A percentile compares a stretch with the other conserved stretches of the same genome.
Evolutionary conservation across 345 rosid genomes (phyloP).

Genomic region (Salix purpurea): DNA sequence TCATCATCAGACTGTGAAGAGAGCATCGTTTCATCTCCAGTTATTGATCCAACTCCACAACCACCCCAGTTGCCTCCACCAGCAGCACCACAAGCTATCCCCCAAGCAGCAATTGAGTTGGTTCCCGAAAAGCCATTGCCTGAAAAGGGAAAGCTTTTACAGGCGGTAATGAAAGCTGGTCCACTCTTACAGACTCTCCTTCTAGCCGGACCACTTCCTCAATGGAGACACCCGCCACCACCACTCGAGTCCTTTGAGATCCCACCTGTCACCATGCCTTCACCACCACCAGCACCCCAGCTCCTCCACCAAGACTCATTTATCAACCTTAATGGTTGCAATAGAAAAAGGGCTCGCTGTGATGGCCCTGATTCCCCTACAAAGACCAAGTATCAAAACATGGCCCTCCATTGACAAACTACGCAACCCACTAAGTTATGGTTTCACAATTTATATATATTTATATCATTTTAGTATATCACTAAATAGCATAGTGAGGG

Average conservation of each 20-base stretch:
- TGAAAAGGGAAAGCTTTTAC: conserved; percentile 91
- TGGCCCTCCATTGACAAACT: conserved; percentile 59
- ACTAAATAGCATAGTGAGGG: conserved; percentile 21
- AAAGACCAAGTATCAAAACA: conserved; percentile 60
- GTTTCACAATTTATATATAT: conserved; percentile 2
- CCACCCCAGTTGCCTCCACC: conserved; percentile 8
- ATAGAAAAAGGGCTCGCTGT: conserved; percentile 57
- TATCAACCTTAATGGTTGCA: conserved; percentile 20
- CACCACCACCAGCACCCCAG: conserved; percentile 43
- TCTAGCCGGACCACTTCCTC: conserved; percentile 91
- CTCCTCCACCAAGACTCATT: conserved; percentile 47
- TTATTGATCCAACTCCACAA: conserved; percentile 39
- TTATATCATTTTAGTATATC: conserved; percentile 26
- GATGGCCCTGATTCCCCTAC: conserved; percentile 53
- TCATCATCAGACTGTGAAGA: conserved; percentile 89
- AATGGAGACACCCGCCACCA: conserved; percentile 97
- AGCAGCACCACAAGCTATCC: conserved; percentile 12
- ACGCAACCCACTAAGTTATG: background rate
- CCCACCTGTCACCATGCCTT: conserved; percentile 78
- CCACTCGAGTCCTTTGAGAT: conserved; percentile 85
- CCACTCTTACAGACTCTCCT: conserved; percentile 92
- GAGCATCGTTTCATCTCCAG: conserved; percentile 79
- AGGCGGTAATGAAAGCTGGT: conserved; percentile 94
- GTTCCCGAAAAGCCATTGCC: conserved; percentile 71
- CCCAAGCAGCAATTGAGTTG: conserved; percentile 33